phyloP scores from a whole-genome alignment of 345 rosid species.

The Rhizophora apiculata region DNA sequence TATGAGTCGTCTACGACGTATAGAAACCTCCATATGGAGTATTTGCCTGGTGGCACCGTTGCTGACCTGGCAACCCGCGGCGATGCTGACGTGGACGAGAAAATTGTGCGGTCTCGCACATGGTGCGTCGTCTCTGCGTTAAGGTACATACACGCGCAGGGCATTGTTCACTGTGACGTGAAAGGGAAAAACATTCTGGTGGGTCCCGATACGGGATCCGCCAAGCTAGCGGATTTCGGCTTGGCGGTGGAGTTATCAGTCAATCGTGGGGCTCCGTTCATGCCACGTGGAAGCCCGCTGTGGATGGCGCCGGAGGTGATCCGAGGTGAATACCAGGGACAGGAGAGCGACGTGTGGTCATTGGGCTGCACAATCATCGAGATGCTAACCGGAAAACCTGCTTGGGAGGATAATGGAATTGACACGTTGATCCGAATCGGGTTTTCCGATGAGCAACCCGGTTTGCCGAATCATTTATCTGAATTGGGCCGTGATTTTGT shows the following conservation, averaged over 20 bases:
- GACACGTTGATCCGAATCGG: constrained; percentile 56
- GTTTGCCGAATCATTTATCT: constrained; percentile 44
- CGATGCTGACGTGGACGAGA: constrained; percentile 31
- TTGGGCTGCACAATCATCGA: constrained; percentile 70
- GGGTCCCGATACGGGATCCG: constrained; percentile 23
- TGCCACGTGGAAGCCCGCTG: constrained; percentile 79
- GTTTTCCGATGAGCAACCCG: constrained; percentile 47
- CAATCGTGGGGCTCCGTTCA: neutral
- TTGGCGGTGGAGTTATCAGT: constrained; percentile 35
- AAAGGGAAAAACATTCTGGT: constrained; percentile 64
- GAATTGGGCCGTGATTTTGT: constrained; percentile 58
- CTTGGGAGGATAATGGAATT: constrained; percentile 64
- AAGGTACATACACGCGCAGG: constrained; percentile 45
- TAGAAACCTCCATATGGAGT: constrained; percentile 68
- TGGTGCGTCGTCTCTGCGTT: constrained; percentile 63
- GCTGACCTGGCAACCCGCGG: constrained; percentile 29
- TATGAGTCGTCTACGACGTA: constrained; percentile 28
- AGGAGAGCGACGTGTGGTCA: constrained; percentile 84
- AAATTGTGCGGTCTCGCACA: constrained; percentile 35
- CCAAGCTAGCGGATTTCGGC: constrained; percentile 80
- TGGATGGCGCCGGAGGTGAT: constrained; percentile 97
- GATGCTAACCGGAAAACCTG: constrained; percentile 69
- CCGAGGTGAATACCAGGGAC: constrained; percentile 60
- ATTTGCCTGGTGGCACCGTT: constrained; percentile 56
- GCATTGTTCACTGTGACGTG: constrained; percentile 78